Evolutionary conservation across 352 stramenopile genomes (phyloP).

Genomic region (Globisporangium orthogonon): DNA sequence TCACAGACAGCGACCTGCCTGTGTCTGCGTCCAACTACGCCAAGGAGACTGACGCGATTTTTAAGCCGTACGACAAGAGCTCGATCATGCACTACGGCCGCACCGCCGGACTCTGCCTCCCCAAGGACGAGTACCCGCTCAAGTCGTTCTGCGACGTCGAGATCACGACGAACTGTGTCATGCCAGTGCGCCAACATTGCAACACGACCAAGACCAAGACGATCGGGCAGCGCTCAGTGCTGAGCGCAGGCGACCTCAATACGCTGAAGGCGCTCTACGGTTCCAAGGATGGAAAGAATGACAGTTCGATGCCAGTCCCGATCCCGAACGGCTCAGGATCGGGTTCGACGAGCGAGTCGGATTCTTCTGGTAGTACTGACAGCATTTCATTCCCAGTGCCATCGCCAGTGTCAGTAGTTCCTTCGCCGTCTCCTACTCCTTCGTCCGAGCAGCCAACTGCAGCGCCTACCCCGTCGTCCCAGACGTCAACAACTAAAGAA

Average conservation of each 20-base stretch:
- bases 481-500: neutral
- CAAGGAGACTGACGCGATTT: constrained; percentile 42
- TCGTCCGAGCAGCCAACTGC: neutral
- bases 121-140: constrained; percentile 54
- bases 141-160: constrained; percentile 66
- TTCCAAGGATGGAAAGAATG: constrained; percentile 23
- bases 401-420: constrained; percentile 3
- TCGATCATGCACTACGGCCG: constrained; percentile 82
- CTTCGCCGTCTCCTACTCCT: constrained; percentile 2
- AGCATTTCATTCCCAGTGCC: constrained; percentile 11
- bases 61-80: constrained; percentile 61
- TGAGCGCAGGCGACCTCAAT: constrained; percentile 56
- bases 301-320: constrained; percentile 18
- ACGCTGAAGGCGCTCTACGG: constrained; percentile 64
- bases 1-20: constrained; percentile 53
- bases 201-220: constrained; percentile 56
- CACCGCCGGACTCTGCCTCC: constrained; percentile 56
- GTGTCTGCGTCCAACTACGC: constrained; percentile 66
- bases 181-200: constrained; percentile 60
- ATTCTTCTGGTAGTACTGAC: constrained; percentile 1
- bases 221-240: constrained; percentile 44
- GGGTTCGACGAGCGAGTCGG: neutral
- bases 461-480: neutral
- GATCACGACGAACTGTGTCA: constrained; percentile 54
- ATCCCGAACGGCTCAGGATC: constrained; percentile 15